These are phyloP conservation scores for Fusarium musae DNA, from an alignment of 2,329 filamentous ascomycete genomes.

Conservation along the genomic window DNA sequence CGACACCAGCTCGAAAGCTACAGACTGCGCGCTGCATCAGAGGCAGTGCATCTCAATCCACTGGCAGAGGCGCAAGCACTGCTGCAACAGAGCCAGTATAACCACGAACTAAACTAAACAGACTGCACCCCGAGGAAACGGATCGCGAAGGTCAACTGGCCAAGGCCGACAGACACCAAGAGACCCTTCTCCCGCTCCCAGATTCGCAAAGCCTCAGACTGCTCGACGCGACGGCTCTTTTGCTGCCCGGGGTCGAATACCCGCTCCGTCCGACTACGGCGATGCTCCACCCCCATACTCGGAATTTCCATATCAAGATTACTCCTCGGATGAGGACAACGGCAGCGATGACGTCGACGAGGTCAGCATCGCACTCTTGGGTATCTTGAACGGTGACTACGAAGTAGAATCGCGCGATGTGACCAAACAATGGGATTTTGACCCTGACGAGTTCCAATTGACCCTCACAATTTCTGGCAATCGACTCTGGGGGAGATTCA, in stretches of 20 bases:
- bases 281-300: slow-evolving; percentile 35
- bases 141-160: not conserved
- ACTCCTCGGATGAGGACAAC: not conserved
- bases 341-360: slow-evolving; percentile 18
- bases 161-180: rapidly evolving
- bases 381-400: slow-evolving; percentile 59
- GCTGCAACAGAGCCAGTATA: not conserved
- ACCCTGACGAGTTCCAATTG: slow-evolving; percentile 45
- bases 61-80: not conserved
- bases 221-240: slow-evolving; percentile 45
- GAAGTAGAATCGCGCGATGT: slow-evolving; percentile 47
- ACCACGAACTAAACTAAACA: slow-evolving; percentile 16
- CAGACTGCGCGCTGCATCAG: slow-evolving; percentile 2
- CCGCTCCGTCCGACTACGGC: not conserved
- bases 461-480: slow-evolving; percentile 53
- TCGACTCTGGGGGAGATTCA: slow-evolving; percentile 59
- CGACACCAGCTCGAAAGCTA: not conserved
- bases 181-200: not conserved
- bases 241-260: slow-evolving; percentile 38
- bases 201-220: slow-evolving; percentile 6
- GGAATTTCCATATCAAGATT: slow-evolving; percentile 7
- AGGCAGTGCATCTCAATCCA: not conserved
- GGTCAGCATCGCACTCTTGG: slow-evolving; percentile 39
- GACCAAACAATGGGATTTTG: slow-evolving; percentile 40
- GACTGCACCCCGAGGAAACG: slow-evolving; percentile 24